Evolutionary conservation across 495 filamentous ascomycete genomes (phyloP).

Genomic region (Podospora sp.): DNA sequence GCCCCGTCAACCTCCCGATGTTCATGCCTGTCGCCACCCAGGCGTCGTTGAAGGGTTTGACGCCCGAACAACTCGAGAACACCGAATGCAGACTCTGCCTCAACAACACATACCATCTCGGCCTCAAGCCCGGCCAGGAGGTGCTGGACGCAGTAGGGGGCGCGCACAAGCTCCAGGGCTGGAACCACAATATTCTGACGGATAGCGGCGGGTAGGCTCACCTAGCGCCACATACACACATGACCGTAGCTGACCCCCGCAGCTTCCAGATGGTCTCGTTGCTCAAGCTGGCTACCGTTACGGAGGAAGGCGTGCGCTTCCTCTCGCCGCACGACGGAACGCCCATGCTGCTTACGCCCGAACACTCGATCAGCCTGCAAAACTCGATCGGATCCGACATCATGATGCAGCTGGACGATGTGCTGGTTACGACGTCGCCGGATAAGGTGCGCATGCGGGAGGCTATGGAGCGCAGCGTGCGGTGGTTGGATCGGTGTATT

Average conservation of each 20-base stretch:
- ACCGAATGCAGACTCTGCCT: slow-evolving; percentile 89
- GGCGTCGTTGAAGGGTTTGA: slow-evolving; percentile 91
- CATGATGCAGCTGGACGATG: slow-evolving; percentile 99
- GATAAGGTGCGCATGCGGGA: slow-evolving; percentile 84
- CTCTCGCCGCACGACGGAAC: slow-evolving; percentile 90
- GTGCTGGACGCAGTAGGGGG: slow-evolving; percentile 85
- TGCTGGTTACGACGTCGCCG: slow-evolving; percentile 91
- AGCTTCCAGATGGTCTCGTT: slow-evolving; percentile 99
- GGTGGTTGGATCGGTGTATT: slow-evolving; percentile 98
- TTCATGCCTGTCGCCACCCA: slow-evolving; percentile 99
- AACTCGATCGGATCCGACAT: slow-evolving; percentile 98
- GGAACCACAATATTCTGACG: slow-evolving; percentile 92
- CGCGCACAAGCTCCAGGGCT: slow-evolving; percentile 90
- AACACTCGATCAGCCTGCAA: slow-evolving; percentile 95
- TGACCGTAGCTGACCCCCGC: slow-evolving; percentile 19
- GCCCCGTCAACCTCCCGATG: slow-evolving; percentile 81
- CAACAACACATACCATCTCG: slow-evolving; percentile 97
- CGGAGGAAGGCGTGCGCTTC: slow-evolving; percentile 94
- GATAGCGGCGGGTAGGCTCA: slow-evolving; percentile 91
- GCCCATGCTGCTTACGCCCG: slow-evolving; percentile 97
- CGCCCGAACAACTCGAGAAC: slow-evolving; percentile 84
- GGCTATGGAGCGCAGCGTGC: slow-evolving; percentile 93
- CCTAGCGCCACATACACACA: background rate
- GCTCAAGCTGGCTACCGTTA: slow-evolving; percentile 88
- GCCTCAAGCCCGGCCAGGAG: slow-evolving; percentile 89